phyloP scores from a whole-genome alignment of 164 flowering plant species.

The Magnolia changhungtana region DNA sequence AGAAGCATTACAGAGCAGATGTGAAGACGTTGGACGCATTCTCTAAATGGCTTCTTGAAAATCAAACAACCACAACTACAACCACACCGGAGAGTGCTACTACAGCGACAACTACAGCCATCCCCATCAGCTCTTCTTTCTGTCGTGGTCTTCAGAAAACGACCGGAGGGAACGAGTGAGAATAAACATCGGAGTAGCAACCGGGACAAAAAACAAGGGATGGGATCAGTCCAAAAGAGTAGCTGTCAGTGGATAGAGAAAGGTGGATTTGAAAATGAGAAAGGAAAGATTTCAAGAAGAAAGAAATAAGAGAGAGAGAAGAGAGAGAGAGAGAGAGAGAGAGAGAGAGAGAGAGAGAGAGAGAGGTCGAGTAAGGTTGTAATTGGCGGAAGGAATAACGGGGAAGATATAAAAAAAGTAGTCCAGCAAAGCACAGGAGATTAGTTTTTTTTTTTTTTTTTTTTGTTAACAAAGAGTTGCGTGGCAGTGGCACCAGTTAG shows the following conservation, averaged over 20 bases:
- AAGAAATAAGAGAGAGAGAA: no score
- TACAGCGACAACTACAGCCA: background rate
- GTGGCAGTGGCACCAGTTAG: no score
- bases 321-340: no score
- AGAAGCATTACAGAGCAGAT: constrained; percentile 84
- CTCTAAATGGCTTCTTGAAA: constrained; percentile 51
- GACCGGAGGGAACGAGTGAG: background rate
- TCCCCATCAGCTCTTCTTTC: background rate
- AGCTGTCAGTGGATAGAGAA: background rate
- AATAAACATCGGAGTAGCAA: background rate
- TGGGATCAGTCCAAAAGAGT: background rate
- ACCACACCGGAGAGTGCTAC: background rate
- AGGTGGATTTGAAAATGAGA: background rate
- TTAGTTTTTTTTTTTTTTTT: no score
- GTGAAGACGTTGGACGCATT: constrained; percentile 63
- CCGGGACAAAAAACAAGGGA: background rate
- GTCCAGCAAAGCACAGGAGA: background rate
- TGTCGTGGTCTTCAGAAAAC: background rate
- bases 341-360: no score
- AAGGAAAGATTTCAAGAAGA: background rate
- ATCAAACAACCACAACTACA: background rate
- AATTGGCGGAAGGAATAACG: background rate
- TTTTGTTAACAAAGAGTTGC: no score
- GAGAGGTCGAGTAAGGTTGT: no score
- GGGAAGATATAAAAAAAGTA: background rate